These are phyloP conservation scores for Dendrobium chrysotoxum DNA, from an alignment of 106 monocot species.

Conservation along the genomic window DNA sequence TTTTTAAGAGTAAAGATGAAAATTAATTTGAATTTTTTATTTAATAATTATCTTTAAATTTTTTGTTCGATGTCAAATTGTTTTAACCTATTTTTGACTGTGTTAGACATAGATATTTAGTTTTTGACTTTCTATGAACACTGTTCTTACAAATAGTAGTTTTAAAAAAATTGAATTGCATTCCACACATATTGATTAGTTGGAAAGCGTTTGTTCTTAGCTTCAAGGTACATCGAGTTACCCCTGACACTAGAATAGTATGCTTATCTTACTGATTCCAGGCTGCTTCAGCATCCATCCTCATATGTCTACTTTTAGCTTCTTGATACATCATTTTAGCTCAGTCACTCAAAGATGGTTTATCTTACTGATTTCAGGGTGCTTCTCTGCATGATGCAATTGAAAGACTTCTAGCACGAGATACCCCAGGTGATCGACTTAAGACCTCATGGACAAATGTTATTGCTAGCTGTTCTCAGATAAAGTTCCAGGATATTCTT, in stretches of 20 bases:
- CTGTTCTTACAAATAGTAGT: not conserved
- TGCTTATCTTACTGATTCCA: not conserved
- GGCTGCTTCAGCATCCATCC: not conserved
- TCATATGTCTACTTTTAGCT: not conserved
- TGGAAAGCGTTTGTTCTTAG: not conserved
- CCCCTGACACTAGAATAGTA: not conserved
- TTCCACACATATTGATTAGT: not conserved
- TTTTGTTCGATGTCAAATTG: not conserved
- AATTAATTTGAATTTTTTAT: not conserved
- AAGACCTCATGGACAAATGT: slow-evolving; percentile 16
- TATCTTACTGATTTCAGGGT: slow-evolving; percentile 45
- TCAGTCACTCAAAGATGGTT: not conserved
- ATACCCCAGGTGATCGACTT: slow-evolving; percentile 28
- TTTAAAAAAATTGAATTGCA: not conserved
- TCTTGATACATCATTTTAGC: slow-evolving; percentile 5
- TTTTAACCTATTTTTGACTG: not conserved
- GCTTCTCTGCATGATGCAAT: slow-evolving; percentile 51
- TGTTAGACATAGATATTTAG: not conserved
- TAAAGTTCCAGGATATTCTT: slow-evolving; percentile 31
- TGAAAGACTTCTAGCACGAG: slow-evolving; percentile 20
- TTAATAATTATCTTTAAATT: not conserved
- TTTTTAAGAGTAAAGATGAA: not conserved
- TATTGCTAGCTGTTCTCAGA: slow-evolving; percentile 31
- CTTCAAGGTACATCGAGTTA: not conserved
- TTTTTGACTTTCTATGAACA: not conserved